A percentile compares a stretch with the other conserved stretches of the same genome.
Conservation (phyloP, 495 filamentous ascomycete species). For the Talaromyces liani region DNA sequence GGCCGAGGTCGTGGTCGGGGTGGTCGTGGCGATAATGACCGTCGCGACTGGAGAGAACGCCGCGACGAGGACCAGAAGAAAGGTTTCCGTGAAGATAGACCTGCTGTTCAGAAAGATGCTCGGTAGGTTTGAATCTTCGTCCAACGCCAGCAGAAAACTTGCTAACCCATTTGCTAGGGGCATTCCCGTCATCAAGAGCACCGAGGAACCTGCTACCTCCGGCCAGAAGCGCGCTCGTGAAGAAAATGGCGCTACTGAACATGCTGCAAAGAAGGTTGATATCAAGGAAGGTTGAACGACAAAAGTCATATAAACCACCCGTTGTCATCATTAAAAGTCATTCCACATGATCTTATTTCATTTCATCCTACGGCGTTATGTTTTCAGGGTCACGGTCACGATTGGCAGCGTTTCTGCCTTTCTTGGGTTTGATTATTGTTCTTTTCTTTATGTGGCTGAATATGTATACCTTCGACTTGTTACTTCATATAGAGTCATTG, state of each 20-base stretch:
- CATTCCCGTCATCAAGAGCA: constrained; percentile 41
- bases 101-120: constrained; percentile 34
- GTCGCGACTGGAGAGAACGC: constrained; percentile 62
- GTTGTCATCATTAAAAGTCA: constrained; percentile 4
- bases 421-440: constrained; percentile 10
- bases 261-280: constrained; percentile 43
- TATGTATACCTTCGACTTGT: neutral
- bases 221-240: constrained; percentile 45
- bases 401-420: constrained; percentile 14
- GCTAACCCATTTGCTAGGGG: constrained; percentile 23
- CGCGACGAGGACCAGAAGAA: constrained; percentile 57
- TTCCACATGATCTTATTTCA: neutral
- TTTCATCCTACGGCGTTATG: constrained; percentile 7
- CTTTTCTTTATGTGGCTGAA: neutral
- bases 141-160: neutral
- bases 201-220: constrained; percentile 15
- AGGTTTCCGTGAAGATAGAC: constrained; percentile 42
- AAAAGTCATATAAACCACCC: neutral
- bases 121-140: constrained; percentile 24
- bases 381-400: constrained; percentile 16
- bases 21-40: constrained; percentile 29
- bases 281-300: constrained; percentile 25
- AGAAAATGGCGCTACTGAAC: constrained; percentile 23
- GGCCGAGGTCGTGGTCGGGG: constrained; percentile 27
- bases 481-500: neutral